These are phyloP conservation scores for Amesomyces nigricolor DNA, from an alignment of 2,329 filamentous ascomycete species.

Conservation along the genomic window DNA sequence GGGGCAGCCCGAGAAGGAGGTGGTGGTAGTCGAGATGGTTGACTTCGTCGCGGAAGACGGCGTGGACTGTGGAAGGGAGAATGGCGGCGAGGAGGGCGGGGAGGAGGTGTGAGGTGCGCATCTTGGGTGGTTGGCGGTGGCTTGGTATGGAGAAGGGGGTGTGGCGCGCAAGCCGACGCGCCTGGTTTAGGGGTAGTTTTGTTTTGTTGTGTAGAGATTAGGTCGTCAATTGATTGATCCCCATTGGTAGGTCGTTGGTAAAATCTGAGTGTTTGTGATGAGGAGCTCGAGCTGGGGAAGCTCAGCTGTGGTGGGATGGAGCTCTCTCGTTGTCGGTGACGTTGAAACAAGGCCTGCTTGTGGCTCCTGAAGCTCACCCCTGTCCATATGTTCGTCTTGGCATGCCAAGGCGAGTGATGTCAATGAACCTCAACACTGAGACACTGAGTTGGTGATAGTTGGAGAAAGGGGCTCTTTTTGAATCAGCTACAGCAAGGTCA, in stretches of 20 bases:
- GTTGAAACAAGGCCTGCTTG: constrained; percentile 20
- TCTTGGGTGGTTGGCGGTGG: neutral
- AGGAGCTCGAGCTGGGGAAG: constrained; percentile 4
- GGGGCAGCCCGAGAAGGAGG: constrained; percentile 77
- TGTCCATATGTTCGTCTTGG: constrained; percentile 6
- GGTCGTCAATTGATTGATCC: neutral
- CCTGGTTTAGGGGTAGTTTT: neutral
- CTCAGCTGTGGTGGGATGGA: constrained; percentile 7
- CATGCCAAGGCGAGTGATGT: constrained; percentile 2
- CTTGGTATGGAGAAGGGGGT: too few species aligned
- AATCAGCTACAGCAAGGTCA: too few species aligned
- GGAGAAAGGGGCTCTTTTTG: too few species aligned
- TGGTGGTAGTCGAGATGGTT: constrained; percentile 91
- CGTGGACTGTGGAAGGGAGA: constrained; percentile 44
- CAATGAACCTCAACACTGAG: neutral
- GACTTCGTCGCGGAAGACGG: constrained; percentile 86
- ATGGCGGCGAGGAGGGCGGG: constrained; percentile 31
- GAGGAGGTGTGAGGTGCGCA: constrained; percentile 14
- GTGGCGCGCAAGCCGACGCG: neutral
- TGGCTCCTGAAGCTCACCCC: neutral
- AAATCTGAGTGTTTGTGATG: neutral
- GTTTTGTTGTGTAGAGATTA: neutral
- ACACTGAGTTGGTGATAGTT: too few species aligned
- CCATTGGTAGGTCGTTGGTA: neutral
- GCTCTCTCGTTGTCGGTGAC: constrained; percentile 15